These are phyloP conservation scores for Pittosporum tobira DNA, from an alignment of 129 eudicot species.

Conservation along the genomic window DNA sequence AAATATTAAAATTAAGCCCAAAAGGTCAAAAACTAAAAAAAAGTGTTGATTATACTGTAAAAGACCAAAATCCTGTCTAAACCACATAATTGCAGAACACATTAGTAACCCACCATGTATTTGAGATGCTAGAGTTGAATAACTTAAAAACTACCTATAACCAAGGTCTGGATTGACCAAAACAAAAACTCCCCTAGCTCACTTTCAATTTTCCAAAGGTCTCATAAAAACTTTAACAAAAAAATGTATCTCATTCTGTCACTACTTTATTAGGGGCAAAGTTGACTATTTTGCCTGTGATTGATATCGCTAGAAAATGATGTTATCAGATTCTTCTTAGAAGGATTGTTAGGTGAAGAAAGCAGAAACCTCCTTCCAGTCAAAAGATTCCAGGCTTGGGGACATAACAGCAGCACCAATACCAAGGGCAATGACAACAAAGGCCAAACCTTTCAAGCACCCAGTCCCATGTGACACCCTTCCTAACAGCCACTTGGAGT, in stretches of 20 bases:
- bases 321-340: not conserved
- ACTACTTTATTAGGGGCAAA: not conserved
- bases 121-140: not conserved
- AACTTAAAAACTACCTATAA: not conserved
- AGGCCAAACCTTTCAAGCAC: constrained; percentile 30
- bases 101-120: not conserved
- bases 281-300: not conserved
- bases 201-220: not conserved
- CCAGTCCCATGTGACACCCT: constrained; percentile 35
- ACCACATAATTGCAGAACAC: no score
- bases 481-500: constrained; percentile 28
- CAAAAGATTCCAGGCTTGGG: constrained; percentile 24
- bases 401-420: constrained; percentile 35
- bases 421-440: constrained; percentile 20
- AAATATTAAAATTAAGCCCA: no score
- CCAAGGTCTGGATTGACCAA: not conserved
- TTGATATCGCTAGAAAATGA: not conserved
- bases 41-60: no score
- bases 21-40: no score
- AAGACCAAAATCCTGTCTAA: no score
- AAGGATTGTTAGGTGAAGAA: constrained; percentile 22
- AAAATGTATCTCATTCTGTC: constrained; percentile 10
- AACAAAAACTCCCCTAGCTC: not conserved
- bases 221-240: not conserved
- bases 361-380: constrained; percentile 27